Conservation (phyloP, 345 rosid genomes). For the Acer negundo region DNA sequence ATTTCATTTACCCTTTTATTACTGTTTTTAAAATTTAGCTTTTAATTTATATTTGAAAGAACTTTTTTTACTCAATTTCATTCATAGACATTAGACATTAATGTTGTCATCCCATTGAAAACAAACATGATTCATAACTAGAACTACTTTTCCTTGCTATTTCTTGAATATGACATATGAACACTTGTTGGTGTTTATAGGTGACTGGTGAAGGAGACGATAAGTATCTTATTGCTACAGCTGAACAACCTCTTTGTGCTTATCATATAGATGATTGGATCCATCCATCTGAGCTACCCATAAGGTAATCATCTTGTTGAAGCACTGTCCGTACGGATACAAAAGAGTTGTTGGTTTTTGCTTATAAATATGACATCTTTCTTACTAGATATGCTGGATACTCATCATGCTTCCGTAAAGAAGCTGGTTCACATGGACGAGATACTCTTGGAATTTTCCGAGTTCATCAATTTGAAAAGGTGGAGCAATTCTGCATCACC, state of each 20-base stretch:
- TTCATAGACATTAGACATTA: neutral
- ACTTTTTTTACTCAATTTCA: neutral
- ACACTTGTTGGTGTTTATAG: conserved; percentile 34
- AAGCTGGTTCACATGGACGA: conserved; percentile 98
- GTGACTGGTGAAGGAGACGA: conserved; percentile 97
- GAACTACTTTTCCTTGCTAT: neutral
- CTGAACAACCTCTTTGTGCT: conserved; percentile 95
- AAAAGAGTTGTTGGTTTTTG: neutral
- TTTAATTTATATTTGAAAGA: neutral
- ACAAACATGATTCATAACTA: neutral
- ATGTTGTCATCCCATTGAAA: neutral
- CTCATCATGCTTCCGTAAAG: conserved; percentile 93
- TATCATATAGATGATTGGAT: conserved; percentile 94
- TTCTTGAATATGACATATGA: neutral
- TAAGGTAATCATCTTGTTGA: conserved; percentile 44
- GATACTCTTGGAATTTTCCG: conserved; percentile 96
- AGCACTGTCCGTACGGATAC: neutral
- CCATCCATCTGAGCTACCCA: conserved; percentile 78
- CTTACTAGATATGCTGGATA: conserved; percentile 86
- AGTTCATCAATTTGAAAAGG: conserved; percentile 98
- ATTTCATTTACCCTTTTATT: neutral
- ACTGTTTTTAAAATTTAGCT: neutral
- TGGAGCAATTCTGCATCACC: conserved; percentile 93
- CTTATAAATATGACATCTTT: neutral
- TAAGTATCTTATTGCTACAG: conserved; percentile 93